Conservation (phyloP, 2,329 filamentous ascomycete genomes). For the Penicillium sp. region DNA sequence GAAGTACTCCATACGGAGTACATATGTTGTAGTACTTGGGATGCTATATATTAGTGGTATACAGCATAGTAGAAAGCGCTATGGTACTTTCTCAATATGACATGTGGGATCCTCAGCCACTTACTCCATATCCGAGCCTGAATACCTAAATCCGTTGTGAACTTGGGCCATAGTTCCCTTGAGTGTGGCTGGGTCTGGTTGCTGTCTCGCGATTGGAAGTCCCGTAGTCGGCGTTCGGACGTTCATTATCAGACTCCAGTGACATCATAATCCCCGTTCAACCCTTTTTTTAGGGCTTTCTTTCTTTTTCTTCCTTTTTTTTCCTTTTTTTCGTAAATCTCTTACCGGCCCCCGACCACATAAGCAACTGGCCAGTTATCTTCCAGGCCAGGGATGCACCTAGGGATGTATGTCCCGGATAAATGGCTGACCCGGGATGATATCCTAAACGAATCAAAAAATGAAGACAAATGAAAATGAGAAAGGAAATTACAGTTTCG, state of each 20-base stretch:
- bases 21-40: background rate
- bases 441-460: background rate
- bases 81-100: background rate
- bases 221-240: background rate
- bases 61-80: background rate
- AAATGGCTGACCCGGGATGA: background rate
- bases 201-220: background rate
- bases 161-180: slow-evolving; percentile 1
- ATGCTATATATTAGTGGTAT: background rate
- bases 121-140: background rate
- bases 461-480: background rate
- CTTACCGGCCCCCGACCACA: background rate
- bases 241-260: background rate
- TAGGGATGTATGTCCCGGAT: background rate
- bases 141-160: background rate
- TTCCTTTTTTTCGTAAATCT: background rate
- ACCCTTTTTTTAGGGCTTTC: background rate
- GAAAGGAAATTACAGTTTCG: background rate
- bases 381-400: background rate
- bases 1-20: background rate
- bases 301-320: background rate
- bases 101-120: slow-evolving; percentile 3
- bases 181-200: slow-evolving; percentile 3
- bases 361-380: background rate
- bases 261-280: slow-evolving; percentile 3